Base-by-base conservation (phyloP, 2,329 filamentous ascomycete species). In the Cadophora sp. region DNA sequence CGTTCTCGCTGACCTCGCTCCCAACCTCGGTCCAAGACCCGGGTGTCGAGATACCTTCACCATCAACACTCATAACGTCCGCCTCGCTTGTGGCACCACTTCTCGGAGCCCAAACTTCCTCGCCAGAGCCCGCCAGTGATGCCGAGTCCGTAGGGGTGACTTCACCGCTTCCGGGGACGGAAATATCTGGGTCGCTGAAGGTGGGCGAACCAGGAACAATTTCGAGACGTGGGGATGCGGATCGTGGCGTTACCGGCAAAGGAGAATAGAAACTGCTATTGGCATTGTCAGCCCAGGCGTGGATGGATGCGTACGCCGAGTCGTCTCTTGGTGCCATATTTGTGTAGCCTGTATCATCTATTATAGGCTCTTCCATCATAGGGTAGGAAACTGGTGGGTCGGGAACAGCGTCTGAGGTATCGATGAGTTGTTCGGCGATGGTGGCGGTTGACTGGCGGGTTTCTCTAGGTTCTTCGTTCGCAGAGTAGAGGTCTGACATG, bases 21-120 rank as follows among this genome's bases (percentile, higher is more conserved):
- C 87, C 88, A 16, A 91, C 83, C 75, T 91, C 88, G 7, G 86
- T 88, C 88, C 88, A 91, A 77, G 85, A 89, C 1, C 83, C 83
- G 0, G 88, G 88, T 0, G 88, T 91, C 65, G 82, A 78, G 74
- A 89, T 84, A 34, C 86, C 86, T 11, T 79, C 77, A 37, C 85
- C 86, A 73, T 85, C 86, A 71, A 88, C 85, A 73, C 87, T 89
- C 80, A 89, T 78, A 19, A 89, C 83, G 69, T 89, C 87, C 64
- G 81, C 86, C 53, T 83, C 80, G 22, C 79, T 80, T 14, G 72
- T 80, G 34, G 80, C 80, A 9, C 76, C 80, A 79, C 60, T 78
- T 75, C 34, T 68, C 24, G 74, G 75, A 72, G 78, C 51, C 74
- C 73, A 79, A 9, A 77, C 66, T 40, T 86, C 83, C 40, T 83